Conservation (phyloP, 441 rosid species). For the Syzygium malaccense region DNA sequence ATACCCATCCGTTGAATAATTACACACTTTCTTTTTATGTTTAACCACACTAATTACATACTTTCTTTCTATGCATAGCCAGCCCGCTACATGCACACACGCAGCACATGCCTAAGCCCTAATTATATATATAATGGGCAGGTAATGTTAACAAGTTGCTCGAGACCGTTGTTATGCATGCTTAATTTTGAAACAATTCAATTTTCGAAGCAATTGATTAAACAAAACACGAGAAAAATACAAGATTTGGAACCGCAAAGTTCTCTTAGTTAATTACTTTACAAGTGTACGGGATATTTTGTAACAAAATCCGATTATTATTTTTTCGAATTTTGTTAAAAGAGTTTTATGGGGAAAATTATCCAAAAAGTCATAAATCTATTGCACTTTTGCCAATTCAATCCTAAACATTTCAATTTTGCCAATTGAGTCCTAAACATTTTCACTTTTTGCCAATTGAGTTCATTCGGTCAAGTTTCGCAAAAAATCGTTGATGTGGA, state of each 20-base stretch:
- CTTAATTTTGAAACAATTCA: not conserved
- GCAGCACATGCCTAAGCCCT: not conserved
- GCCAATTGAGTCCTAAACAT: too few relatives aligned
- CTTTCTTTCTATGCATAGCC: not conserved
- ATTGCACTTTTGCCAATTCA: too few relatives aligned
- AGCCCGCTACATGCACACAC: not conserved
- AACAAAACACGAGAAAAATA: not conserved
- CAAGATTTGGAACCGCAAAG: too few relatives aligned
- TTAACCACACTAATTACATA: not conserved
- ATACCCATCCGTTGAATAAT: not conserved
- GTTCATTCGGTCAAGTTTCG: too few relatives aligned
- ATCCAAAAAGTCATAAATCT: too few relatives aligned
- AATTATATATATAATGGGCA: accelerated
- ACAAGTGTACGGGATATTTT: not conserved
- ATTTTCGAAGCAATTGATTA: not conserved
- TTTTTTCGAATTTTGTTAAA: not conserved
- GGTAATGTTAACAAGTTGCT: not conserved
- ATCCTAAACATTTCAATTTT: too few relatives aligned
- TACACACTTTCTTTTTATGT: not conserved
- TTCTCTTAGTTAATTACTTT: not conserved
- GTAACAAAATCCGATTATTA: too few relatives aligned
- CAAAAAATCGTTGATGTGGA: too few relatives aligned
- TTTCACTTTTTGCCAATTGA: too few relatives aligned
- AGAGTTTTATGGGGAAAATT: not conserved
- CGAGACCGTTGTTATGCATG: not conserved